These are phyloP conservation scores for Ambrosiella cleistominuta DNA, from an alignment of 2,329 filamentous ascomycete species.

Conservation along the genomic window DNA sequence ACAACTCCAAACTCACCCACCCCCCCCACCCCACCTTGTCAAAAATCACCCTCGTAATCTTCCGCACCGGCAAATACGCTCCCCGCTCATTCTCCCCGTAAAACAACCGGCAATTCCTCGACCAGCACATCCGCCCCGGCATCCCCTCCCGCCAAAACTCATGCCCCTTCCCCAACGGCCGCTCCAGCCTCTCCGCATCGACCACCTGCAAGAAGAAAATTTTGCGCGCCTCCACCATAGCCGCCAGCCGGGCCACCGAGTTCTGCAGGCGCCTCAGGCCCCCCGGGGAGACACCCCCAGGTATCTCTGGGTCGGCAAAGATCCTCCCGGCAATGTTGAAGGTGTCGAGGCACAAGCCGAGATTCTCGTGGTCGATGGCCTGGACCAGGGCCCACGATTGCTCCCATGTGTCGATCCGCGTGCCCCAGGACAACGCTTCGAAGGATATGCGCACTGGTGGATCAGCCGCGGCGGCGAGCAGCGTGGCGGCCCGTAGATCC, in stretches of 20 bases:
- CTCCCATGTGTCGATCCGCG: conserved; percentile 54
- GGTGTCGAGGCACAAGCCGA: conserved; percentile 60
- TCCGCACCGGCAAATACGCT: conserved; percentile 48
- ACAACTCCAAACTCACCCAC: conserved; percentile 57
- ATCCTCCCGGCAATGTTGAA: conserved; percentile 60
- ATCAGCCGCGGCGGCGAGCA: conserved; percentile 40
- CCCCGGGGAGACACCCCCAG: conserved; percentile 31
- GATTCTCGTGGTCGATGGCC: conserved; percentile 49
- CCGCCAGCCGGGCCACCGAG: conserved; percentile 24
- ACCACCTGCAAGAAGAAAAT: conserved; percentile 64
- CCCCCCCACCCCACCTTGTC: conserved; percentile 47
- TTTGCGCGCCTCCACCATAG: conserved; percentile 40
- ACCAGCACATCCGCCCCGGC: conserved; percentile 54
- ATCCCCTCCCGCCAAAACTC: conserved; percentile 21
- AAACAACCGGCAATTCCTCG: conserved; percentile 46
- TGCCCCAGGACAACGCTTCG: conserved; percentile 58
- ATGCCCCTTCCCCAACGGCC: conserved; percentile 34
- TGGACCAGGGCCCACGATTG: conserved; percentile 49
- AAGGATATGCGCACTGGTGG: conserved; percentile 52
- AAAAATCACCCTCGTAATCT: conserved; percentile 44
- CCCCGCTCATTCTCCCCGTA: conserved; percentile 38
- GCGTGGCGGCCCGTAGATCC: conserved; percentile 48
- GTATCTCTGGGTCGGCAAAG: conserved; percentile 47
- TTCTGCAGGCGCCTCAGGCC: conserved; percentile 34
- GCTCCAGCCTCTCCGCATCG: conserved; percentile 46